Conservation (phyloP, 441 rosid genomes). For the Jatropha podagrica region DNA sequence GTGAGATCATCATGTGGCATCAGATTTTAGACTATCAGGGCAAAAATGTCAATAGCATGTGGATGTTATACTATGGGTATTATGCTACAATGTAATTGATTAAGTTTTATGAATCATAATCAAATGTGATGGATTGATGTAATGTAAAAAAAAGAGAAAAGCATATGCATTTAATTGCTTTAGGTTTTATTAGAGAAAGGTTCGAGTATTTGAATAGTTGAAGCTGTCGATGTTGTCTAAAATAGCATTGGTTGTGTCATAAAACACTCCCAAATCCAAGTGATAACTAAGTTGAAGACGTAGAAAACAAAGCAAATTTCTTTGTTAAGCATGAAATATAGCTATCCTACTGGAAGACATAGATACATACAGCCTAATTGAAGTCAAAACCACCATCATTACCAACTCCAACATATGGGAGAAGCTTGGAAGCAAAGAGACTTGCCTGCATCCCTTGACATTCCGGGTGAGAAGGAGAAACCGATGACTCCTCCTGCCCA, state of each 20-base stretch:
- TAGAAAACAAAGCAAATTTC: constrained; percentile 29
- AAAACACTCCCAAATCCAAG: constrained; percentile 2
- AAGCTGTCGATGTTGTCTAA: background rate
- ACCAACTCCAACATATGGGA: constrained; percentile 15
- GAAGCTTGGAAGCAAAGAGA: constrained; percentile 19
- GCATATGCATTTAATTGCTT: too few species aligned
- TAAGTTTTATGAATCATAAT: too few species aligned
- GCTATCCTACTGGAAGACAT: background rate
- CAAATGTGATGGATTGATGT: too few species aligned
- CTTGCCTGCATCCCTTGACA: background rate
- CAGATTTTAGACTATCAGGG: too few species aligned
- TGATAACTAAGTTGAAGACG: constrained; percentile 23
- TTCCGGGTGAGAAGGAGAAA: background rate
- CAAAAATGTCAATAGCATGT: too few species aligned
- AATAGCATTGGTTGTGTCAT: background rate
- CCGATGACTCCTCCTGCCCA: background rate
- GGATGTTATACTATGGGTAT: too few species aligned
- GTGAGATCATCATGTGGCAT: too few species aligned
- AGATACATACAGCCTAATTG: background rate
- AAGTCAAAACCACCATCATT: background rate
- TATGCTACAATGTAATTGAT: too few species aligned
- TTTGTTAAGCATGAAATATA: constrained; percentile 10
- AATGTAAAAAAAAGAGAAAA: too few species aligned
- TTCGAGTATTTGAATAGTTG: too few species aligned
- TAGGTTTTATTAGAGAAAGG: too few species aligned